A percentile compares a stretch with the other conserved stretches of the same genome.
Conservation (phyloP, 345 rosid species). For the Euphorbia tirucalli region DNA sequence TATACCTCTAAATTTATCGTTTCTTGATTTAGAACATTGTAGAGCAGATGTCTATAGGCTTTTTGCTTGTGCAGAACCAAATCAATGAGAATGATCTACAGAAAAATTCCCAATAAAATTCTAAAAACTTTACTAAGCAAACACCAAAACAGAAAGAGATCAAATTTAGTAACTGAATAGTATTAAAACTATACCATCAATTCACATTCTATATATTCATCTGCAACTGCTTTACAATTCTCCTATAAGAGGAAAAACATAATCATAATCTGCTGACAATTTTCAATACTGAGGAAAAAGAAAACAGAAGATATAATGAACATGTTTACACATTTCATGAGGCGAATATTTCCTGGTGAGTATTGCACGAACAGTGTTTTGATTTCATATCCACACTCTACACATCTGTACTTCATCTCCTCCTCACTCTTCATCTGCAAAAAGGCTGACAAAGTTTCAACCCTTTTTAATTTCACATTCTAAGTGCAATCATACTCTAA, state of each 20-base stretch:
- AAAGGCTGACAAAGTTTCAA: too few relatives aligned
- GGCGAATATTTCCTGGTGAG: slow-evolving; percentile 70
- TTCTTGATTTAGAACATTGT: slow-evolving; percentile 55
- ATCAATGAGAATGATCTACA: slow-evolving; percentile 65
- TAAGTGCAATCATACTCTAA: too few relatives aligned
- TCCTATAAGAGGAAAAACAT: slow-evolving; percentile 35
- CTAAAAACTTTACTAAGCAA: neutral
- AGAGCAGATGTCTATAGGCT: slow-evolving; percentile 67
- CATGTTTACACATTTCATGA: slow-evolving; percentile 66
- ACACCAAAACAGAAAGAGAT: neutral
- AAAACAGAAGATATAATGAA: neutral
- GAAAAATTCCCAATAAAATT: neutral
- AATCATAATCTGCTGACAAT: neutral
- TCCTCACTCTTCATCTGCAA: neutral
- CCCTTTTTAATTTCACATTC: too few relatives aligned
- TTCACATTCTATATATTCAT: slow-evolving; percentile 78
- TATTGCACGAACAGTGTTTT: slow-evolving; percentile 59
- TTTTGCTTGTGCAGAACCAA: slow-evolving; percentile 78
- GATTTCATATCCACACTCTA: slow-evolving; percentile 55
- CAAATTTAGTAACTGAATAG: neutral
- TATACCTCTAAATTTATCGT: slow-evolving; percentile 49
- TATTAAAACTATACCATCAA: slow-evolving; percentile 44
- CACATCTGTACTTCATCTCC: slow-evolving; percentile 53
- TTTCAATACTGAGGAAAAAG: neutral
- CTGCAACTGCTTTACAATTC: slow-evolving; percentile 67